These are phyloP conservation scores for Grosmannia penicillata DNA, from an alignment of 2,329 filamentous ascomycete genomes.

Conservation along the genomic window DNA sequence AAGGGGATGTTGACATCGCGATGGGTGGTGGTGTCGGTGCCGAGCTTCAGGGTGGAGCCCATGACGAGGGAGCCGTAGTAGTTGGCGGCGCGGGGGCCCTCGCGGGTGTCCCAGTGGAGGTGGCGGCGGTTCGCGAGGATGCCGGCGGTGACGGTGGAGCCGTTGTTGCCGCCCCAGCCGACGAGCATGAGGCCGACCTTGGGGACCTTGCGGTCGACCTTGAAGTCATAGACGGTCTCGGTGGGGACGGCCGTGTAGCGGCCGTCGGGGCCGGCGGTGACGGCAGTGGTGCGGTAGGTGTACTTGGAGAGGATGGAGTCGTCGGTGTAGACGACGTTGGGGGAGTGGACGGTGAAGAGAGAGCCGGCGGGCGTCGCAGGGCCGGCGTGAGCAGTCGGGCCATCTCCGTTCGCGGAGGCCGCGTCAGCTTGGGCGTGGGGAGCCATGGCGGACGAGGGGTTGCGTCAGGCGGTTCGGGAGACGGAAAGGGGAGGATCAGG, in stretches of 20 bases:
- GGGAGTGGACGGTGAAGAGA: conserved; percentile 77
- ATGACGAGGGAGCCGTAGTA: conserved; percentile 98
- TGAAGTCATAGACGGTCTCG: conserved; percentile 91
- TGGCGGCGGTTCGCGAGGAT: conserved; percentile 88
- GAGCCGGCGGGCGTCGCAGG: conserved; percentile 32
- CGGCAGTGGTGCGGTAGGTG: conserved; percentile 85
- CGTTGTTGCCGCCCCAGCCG: conserved; percentile 96
- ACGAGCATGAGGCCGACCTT: conserved; percentile 96
- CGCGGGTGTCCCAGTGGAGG: conserved; percentile 84
- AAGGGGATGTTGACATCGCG: conserved; percentile 94
- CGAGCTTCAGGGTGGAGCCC: conserved; percentile 94
- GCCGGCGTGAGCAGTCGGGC: conserved; percentile 12
- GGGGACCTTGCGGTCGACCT: conserved; percentile 84
- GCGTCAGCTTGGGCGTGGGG: conserved; percentile 62
- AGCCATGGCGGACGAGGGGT: conserved; percentile 50
- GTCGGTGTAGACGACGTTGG: conserved; percentile 85
- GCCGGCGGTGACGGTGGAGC: conserved; percentile 89
- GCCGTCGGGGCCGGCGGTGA: conserved; percentile 54
- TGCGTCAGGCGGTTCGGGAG: background rate
- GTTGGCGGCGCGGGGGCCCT: conserved; percentile 73
- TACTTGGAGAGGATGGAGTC: conserved; percentile 84
- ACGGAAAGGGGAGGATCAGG: background rate
- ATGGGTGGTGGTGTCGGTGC: conserved; percentile 67
- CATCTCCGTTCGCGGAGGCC: conserved; percentile 46
- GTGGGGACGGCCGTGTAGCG: conserved; percentile 73